These are phyloP conservation scores for Penicilliopsis zonata DNA, from an alignment of 495 filamentous ascomycete species.

Conservation along the genomic window DNA sequence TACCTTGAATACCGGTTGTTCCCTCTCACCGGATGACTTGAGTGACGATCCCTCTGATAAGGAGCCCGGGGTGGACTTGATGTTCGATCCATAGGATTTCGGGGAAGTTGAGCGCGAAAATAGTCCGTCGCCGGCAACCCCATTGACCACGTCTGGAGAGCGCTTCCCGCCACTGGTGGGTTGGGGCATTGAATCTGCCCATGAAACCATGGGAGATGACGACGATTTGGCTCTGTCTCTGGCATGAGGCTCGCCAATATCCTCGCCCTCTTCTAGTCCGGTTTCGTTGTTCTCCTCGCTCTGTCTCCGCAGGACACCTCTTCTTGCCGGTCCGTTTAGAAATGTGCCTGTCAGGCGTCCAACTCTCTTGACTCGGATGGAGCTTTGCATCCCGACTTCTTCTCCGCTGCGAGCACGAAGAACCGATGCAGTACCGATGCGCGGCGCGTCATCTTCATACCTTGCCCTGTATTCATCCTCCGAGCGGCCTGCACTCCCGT, in stretches of 20 bases:
- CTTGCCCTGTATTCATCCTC: conserved; percentile 31
- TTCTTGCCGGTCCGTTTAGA: conserved; percentile 60
- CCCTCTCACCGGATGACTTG: conserved; percentile 20
- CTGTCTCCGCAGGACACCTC: conserved; percentile 55
- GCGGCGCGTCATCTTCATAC: conserved; percentile 34
- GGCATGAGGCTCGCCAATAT: conserved; percentile 17
- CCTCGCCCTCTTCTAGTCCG: conserved; percentile 11
- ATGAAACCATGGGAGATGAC: conserved; percentile 32
- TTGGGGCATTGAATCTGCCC: conserved; percentile 31
- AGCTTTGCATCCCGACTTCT: conserved; percentile 50
- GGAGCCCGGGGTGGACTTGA: conserved; percentile 28
- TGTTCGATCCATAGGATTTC: conserved; percentile 25
- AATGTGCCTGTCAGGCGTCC: conserved; percentile 61
- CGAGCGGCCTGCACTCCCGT: conserved; percentile 28
- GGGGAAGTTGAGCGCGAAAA: conserved; percentile 31
- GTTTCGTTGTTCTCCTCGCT: conserved; percentile 52
- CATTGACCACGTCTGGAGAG: conserved; percentile 9
- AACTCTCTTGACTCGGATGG: conserved; percentile 60
- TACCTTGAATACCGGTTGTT: conserved; percentile 54
- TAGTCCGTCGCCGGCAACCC: conserved; percentile 13
- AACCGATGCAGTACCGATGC: conserved; percentile 37
- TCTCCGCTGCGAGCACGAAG: conserved; percentile 37
- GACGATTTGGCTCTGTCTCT: conserved; percentile 17
- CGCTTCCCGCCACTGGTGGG: conserved; percentile 16
- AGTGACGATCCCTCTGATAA: conserved; percentile 29